These are phyloP conservation scores for Chlorella sorokiniana DNA, from an alignment of 139 green algal species.

Conservation along the genomic window DNA sequence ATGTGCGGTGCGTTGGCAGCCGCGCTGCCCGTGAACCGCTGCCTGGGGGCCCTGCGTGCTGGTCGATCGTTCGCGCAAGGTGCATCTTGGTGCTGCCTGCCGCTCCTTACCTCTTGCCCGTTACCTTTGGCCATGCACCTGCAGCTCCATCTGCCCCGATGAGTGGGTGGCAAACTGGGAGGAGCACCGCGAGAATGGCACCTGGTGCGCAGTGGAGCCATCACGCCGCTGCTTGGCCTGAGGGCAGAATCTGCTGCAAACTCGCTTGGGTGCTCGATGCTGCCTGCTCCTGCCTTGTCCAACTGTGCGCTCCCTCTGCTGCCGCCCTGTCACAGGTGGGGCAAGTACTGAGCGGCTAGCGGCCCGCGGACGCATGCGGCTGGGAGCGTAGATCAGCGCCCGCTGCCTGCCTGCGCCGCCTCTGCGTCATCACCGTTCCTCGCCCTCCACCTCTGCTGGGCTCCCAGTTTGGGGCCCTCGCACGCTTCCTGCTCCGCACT, in stretches of 20 bases:
- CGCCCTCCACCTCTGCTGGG: too few relatives aligned
- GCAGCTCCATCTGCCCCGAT: slow-evolving; percentile 23
- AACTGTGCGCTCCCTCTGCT: background rate
- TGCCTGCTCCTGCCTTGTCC: background rate
- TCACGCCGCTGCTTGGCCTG: too few relatives aligned
- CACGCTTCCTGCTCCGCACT: too few relatives aligned
- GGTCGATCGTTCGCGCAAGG: background rate
- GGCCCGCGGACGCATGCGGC: too few relatives aligned
- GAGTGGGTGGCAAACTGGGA: slow-evolving; percentile 14
- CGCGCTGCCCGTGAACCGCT: background rate
- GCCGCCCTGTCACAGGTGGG: background rate
- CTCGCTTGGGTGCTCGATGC: too few relatives aligned
- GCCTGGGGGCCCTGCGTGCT: background rate
- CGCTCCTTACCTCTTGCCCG: background rate
- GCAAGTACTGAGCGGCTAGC: slow-evolving; percentile 6
- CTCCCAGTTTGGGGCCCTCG: too few relatives aligned
- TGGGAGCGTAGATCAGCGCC: too few relatives aligned
- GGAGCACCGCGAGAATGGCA: slow-evolving; percentile 19
- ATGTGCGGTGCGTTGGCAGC: slow-evolving; percentile 6
- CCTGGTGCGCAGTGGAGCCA: too few relatives aligned
- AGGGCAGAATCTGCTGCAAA: too few relatives aligned
- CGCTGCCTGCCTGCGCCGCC: too few relatives aligned
- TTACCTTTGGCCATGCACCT: background rate
- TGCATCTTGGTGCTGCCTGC: background rate
- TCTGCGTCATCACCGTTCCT: too few relatives aligned